Base-by-base conservation (phyloP, 768 basidiomycete genomes). In the Lactifluus subvellereus region DNA sequence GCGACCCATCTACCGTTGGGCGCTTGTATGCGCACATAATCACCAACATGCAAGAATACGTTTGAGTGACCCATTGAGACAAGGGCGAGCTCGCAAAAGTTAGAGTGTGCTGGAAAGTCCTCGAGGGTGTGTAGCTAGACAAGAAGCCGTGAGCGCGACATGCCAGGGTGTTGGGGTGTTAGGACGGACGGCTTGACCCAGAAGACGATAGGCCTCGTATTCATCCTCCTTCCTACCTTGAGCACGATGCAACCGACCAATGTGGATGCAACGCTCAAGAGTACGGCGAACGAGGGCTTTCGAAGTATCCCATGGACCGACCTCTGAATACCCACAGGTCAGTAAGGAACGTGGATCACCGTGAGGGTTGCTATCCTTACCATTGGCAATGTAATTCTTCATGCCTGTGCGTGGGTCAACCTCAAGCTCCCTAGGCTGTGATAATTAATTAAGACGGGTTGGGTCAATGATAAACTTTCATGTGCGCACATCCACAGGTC, bases 11-110 rank as follows among this genome's bases (percentile, higher is more conserved):
- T 81, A 0, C 93, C 90, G 60, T 85, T 82, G 0, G 86, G 90
- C 13, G 89, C 84, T 57, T 85, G 84, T 37, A 96, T 77, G 42
- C 85, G 80, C 10, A 87, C 87, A 53, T 83, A 81, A 59, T 91
- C 87, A 5, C 95, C 95, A 37, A 96, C 90, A 68, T 98, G 94
- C 33, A 84, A 73, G 75, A 97, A 98, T 3, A 96, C 86, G 48
- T 92, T 77, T 0, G 72, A 66, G 71, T 94, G 77, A 0, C 94
- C 95, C 76, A 93, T 77, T 0, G 80, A 78, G 40, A 87, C 82
- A 13, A 98, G 82, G 0, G 84, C 79, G 10, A 96, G 78, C 73
- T 97, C 94, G 77, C 89, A 91, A 71, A 90, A 95, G 76, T 96
- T 91, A 59, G 87, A 89, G 72, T 97, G 94, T 0, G 94, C 91